Evolutionary conservation across 257 asterid species (phyloP).

Genomic region (Solanum megistacrolobum): DNA sequence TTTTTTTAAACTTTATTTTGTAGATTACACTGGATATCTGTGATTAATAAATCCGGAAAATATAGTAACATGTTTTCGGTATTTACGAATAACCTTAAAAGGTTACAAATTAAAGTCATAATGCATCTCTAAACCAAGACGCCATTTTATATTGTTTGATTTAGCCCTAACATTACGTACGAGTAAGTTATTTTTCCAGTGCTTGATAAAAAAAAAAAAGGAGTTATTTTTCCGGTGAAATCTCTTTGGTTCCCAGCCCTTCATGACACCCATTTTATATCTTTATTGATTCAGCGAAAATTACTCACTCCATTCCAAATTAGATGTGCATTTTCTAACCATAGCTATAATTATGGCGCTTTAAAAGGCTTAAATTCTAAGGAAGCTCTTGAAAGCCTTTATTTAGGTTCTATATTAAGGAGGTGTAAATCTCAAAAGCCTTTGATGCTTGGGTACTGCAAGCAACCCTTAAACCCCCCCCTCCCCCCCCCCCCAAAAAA

Average conservation of each 20-base stretch:
- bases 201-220: background rate
- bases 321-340: background rate
- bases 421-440: background rate
- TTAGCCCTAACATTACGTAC: background rate
- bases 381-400: background rate
- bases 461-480: background rate
- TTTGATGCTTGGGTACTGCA: fast-evolving
- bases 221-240: background rate
- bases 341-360: background rate
- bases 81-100: background rate
- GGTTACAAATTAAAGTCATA: background rate
- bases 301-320: too few relatives aligned
- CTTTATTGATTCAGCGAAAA: too few relatives aligned
- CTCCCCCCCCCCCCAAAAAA: background rate
- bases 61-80: background rate
- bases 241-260: background rate
- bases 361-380: background rate
- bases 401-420: background rate
- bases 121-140: background rate
- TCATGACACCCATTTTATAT: background rate
- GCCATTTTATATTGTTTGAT: background rate
- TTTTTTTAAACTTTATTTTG: too few relatives aligned
- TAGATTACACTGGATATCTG: too few relatives aligned
- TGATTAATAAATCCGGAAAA: too few relatives aligned
- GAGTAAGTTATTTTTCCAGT: background rate